phyloP scores from a whole-genome alignment of 108 stramenopile genomes.

The Cyclotella baltica region DNA sequence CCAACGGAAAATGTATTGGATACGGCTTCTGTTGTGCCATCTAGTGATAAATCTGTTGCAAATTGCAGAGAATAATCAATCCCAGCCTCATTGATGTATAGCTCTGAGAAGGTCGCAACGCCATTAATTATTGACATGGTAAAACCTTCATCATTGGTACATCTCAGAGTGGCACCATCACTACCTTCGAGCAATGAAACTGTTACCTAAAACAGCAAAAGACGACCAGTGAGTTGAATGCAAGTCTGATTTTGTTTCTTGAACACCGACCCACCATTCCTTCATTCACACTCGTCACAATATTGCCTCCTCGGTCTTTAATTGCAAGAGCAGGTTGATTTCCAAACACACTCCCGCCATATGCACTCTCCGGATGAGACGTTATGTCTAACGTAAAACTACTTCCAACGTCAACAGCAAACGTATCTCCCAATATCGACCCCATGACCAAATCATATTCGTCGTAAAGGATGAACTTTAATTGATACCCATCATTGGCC shows the following conservation, averaged over 20 bases:
- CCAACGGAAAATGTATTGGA: slow-evolving; percentile 53
- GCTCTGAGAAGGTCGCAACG: slow-evolving; percentile 37
- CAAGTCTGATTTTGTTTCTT: background rate
- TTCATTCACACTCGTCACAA: slow-evolving; percentile 36
- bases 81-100: slow-evolving; percentile 48
- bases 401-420: slow-evolving; percentile 43
- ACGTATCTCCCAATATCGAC: slow-evolving; percentile 21
- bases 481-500: slow-evolving; percentile 40
- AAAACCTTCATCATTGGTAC: slow-evolving; percentile 20
- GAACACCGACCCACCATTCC: slow-evolving; percentile 35
- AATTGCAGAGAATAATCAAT: slow-evolving; percentile 51
- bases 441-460: slow-evolving; percentile 50
- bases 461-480: slow-evolving; percentile 45
- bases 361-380: slow-evolving; percentile 45
- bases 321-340: slow-evolving; percentile 49
- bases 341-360: slow-evolving; percentile 47
- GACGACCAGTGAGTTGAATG: background rate
- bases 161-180: slow-evolving; percentile 22
- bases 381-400: slow-evolving; percentile 34
- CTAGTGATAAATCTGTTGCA: slow-evolving; percentile 39
- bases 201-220: slow-evolving; percentile 19
- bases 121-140: slow-evolving; percentile 26
- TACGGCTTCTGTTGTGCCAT: slow-evolving; percentile 25
- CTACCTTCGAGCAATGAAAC: slow-evolving; percentile 23
- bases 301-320: slow-evolving; percentile 59